Conservation (phyloP, 345 rosid species). For the Luvunga scandens region DNA sequence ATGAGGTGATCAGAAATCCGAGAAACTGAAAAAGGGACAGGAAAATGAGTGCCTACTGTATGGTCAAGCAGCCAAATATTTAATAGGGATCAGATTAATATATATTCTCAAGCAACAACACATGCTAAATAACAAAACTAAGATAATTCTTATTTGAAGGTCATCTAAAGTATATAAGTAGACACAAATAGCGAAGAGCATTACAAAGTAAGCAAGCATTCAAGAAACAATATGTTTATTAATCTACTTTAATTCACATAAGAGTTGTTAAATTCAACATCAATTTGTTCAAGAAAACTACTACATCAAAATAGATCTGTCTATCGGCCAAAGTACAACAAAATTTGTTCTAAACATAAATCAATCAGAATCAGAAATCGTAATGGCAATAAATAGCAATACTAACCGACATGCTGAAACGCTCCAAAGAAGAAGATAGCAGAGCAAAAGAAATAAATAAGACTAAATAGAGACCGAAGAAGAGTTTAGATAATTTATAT, state of each 20-base stretch:
- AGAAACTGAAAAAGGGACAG: neutral
- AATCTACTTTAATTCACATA: neutral
- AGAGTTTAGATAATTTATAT: neutral
- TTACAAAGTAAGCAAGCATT: neutral
- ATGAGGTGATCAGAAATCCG: neutral
- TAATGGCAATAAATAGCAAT: neutral
- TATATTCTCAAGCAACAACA: neutral
- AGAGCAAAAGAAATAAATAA: neutral
- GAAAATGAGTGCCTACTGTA: neutral
- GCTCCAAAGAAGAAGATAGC: neutral
- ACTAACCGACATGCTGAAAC: constrained; percentile 30
- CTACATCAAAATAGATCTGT: neutral
- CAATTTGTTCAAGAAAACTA: neutral
- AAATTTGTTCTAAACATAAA: neutral
- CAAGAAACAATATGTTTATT: neutral
- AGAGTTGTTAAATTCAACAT: neutral
- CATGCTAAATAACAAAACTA: neutral
- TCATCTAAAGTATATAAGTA: neutral
- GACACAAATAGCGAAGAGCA: neutral
- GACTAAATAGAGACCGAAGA: neutral
- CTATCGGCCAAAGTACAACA: neutral
- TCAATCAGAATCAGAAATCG: neutral
- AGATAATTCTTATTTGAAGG: neutral
- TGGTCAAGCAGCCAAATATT: neutral
- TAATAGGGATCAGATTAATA: neutral